Percentiles rank a stretch among this genome's conserved stretches.
Evolutionary conservation across 129 eudicot genomes (phyloP).

Genomic region (Daucus carota): DH1_v3.0 NC_030389.2:38563501-38564000

Average conservation of each 20-base stretch:
- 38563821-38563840: conserved; percentile 92
- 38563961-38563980: neutral
- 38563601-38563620: conserved; percentile 27
- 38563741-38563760: neutral
- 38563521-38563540: conserved; percentile 39
- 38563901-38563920: neutral
- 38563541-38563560: conserved; percentile 36
- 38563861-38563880: neutral
- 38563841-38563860: neutral
- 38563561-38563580: conserved; percentile 31
- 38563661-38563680: conserved; percentile 83
- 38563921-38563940: neutral
- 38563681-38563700: neutral
- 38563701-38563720: neutral
- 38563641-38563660: conserved; percentile 58
- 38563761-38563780: conserved; percentile 83
- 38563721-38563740: neutral
- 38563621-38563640: conserved; percentile 43
- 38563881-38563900: neutral
- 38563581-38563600: conserved; percentile 48
- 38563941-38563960: neutral
- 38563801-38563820: conserved; percentile 99
- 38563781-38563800: conserved; percentile 88
- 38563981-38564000: neutral
- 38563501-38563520: conserved; percentile 66